phyloP scores from a whole-genome alignment of 1,139 yeast genomes.

The Lodderomyces oxycetoniae region DNA sequence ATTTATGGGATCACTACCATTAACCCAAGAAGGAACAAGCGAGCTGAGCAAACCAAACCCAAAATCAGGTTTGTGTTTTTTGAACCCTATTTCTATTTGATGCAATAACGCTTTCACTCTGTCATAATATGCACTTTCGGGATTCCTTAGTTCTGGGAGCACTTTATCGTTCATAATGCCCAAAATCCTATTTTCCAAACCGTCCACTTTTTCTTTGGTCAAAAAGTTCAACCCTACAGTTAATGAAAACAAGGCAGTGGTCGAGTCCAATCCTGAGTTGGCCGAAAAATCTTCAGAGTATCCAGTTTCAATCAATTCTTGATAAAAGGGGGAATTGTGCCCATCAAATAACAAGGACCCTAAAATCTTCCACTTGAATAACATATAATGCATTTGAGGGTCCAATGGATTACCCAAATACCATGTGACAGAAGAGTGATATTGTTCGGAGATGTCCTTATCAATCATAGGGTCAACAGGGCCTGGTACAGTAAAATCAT shows the following conservation, averaged over 20 bases:
- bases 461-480: slow-evolving; percentile 74
- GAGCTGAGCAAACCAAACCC: slow-evolving; percentile 77
- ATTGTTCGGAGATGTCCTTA: slow-evolving; percentile 63
- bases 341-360: slow-evolving; percentile 80
- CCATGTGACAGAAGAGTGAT: slow-evolving; percentile 85
- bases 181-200: slow-evolving; percentile 42
- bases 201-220: slow-evolving; percentile 43
- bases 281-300: slow-evolving; percentile 83
- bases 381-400: slow-evolving; percentile 45
- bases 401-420: slow-evolving; percentile 70
- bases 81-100: slow-evolving; percentile 78
- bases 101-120: slow-evolving; percentile 82
- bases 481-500: slow-evolving; percentile 48
- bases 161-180: slow-evolving; percentile 34
- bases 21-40: slow-evolving; percentile 79
- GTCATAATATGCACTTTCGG: slow-evolving; percentile 49
- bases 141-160: slow-evolving; percentile 35
- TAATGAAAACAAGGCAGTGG: slow-evolving; percentile 73
- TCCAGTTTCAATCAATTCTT: slow-evolving; percentile 77
- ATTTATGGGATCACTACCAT: slow-evolving; percentile 67
- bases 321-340: slow-evolving; percentile 85
- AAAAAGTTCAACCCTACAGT: slow-evolving; percentile 86
- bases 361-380: slow-evolving; percentile 70
- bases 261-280: slow-evolving; percentile 82
- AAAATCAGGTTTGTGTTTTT: slow-evolving; percentile 85